Evolutionary conservation across 805 yeast genomes (phyloP), one percentile per base, ranked within the genome.

Genomic region (Metschnikowia shivogae): DNA sequence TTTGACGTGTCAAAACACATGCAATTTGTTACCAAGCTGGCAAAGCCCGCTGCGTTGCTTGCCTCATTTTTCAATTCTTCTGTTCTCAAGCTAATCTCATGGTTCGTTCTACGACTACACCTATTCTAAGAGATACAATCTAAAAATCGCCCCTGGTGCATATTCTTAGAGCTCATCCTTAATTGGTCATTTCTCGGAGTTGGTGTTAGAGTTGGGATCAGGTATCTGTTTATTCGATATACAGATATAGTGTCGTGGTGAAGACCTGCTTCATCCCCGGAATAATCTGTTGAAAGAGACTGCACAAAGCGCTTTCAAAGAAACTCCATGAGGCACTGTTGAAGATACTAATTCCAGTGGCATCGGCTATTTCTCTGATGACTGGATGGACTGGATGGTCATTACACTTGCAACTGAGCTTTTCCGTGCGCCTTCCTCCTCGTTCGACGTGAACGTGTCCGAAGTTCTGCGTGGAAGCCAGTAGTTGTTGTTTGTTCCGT

Each of bases 401-500:
- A 39, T 20, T 5, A 30, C 42, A 31, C 36, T 39, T 13, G 42
- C 10, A 11, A 39, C 42, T 2, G 42, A 39, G 5, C 36, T 36
- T 24, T 39, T 39, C 11, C 42, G 42, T 13, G 31, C 42, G 8
- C 42, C 35, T 3, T 13, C 35, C 24, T 39, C 14, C 36, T 39
- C 30, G n/a, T 31, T 32, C 11, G 36, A 32, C 10, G 32, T 28
- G 17, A 24, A 31, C 12, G 42, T 24, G n/a, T 39, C 42, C 2
- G 42, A 30, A 13, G 42, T 20, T 22, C 29, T 22, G 11, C 35
- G 42, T 39, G 42, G 42, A 30, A 39, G 35, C 74, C 74, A 70
- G 30, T 64, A 69, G 24, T 65, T 62, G 49, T 69, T 70, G 48
- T 70, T 70, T 30, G 69, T 67, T 19, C 61, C 57, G 36, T 57